These are phyloP conservation scores for Neopestalotiopsis sp. DNA, from an alignment of 2,329 filamentous ascomycete species.

Conservation along the genomic window DNA sequence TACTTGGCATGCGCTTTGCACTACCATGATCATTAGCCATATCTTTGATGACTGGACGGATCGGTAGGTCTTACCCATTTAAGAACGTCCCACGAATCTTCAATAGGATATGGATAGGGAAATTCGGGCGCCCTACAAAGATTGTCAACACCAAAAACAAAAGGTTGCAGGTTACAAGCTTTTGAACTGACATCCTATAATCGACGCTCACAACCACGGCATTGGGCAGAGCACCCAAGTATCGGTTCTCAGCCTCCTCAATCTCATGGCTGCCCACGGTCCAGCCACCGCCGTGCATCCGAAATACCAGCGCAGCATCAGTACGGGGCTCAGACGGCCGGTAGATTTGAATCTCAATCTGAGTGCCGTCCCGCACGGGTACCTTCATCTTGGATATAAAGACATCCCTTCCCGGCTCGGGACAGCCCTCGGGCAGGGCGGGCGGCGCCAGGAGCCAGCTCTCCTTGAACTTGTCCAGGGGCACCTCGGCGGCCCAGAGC, in stretches of 20 bases:
- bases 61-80: constrained; percentile 39
- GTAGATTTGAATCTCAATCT: constrained; percentile 43
- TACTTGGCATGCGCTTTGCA: constrained; percentile 51
- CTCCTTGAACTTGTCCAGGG: constrained; percentile 20
- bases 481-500: constrained; percentile 36
- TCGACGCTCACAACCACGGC: constrained; percentile 44
- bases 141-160: not conserved
- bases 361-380: constrained; percentile 38
- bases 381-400: constrained; percentile 35
- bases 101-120: constrained; percentile 53
- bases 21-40: constrained; percentile 31
- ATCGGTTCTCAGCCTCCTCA: constrained; percentile 42
- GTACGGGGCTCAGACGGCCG: constrained; percentile 30
- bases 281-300: constrained; percentile 45
- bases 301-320: constrained; percentile 35
- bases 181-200: constrained; percentile 40
- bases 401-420: constrained; percentile 41
- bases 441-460: constrained; percentile 32
- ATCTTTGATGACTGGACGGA: constrained; percentile 29
- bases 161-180: not conserved
- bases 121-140: constrained; percentile 53
- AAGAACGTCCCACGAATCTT: constrained; percentile 57
- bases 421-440: constrained; percentile 34
- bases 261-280: constrained; percentile 39
- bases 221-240: constrained; percentile 37